Evolutionary conservation across 345 rosid genomes (phyloP).

Genomic region (Hibiscus mutabilis): DNA sequence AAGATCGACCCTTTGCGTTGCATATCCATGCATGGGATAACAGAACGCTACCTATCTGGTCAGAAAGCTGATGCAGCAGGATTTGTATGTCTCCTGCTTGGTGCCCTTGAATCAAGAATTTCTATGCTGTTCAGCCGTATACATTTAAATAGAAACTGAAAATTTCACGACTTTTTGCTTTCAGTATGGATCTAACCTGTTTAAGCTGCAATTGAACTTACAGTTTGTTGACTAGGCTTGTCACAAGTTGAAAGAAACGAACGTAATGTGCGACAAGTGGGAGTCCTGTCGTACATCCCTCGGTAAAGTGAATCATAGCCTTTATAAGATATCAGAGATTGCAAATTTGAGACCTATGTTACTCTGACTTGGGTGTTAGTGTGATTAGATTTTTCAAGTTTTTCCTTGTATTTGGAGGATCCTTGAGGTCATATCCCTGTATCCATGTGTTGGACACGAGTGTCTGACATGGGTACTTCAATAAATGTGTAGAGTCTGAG

Average conservation of each 20-base stretch:
- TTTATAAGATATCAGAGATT: neutral
- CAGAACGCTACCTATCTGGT: conserved; percentile 94
- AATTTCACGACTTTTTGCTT: neutral
- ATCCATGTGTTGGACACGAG: too few species aligned
- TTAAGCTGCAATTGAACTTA: conserved; percentile 17
- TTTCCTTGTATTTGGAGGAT: too few species aligned
- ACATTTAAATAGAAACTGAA: conserved; percentile 26
- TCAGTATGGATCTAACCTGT: conserved; percentile 13
- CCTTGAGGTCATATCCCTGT: too few species aligned
- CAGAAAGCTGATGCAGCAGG: conserved; percentile 94
- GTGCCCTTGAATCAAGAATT: conserved; percentile 83
- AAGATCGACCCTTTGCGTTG: conserved; percentile 95
- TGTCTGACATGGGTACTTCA: too few species aligned
- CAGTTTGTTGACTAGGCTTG: conserved; percentile 99
- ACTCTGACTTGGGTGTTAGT: too few species aligned
- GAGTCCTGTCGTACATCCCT: conserved; percentile 88
- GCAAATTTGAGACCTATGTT: neutral
- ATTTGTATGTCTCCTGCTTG: conserved; percentile 91
- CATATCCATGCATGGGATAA: conserved; percentile 98
- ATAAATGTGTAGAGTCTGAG: too few species aligned
- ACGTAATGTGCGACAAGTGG: conserved; percentile 80
- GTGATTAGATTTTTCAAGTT: too few species aligned
- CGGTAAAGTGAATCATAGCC: conserved; percentile 38
- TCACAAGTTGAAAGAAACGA: conserved; percentile 92
- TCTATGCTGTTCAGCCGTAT: conserved; percentile 89